Evolutionary conservation across 352 stramenopile genomes (phyloP), one percentile per base, ranked within the genome.

Genomic region (Phytophthora litchii): DNA sequence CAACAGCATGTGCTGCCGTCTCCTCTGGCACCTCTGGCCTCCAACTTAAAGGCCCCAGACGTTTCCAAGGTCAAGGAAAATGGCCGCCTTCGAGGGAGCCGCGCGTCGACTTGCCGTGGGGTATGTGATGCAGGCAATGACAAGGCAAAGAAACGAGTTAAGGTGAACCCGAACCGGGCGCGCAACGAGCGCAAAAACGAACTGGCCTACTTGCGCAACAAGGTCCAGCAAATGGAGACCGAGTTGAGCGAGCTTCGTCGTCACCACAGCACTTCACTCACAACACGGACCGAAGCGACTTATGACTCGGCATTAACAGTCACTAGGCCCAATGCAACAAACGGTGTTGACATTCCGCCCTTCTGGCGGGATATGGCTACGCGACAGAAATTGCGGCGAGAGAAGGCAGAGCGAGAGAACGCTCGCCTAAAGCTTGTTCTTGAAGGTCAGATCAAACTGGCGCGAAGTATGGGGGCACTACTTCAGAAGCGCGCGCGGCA

Each of bases 111-210:
- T 29, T 66, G 58, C 42, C 49, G 25, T 3, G 20, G n/a, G 19
- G 31, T 40, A 19, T 16, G 11, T 12, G 34, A 36, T 13, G 31
- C 17, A n/a, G 23, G 16, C 16, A 42, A 60, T 17, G 19, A 47
- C 23, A 55, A 50, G 2, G n/a, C 36, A 3, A 67, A 60, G 43
- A 51, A 55, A n/a, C 52, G 52, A 0, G 41, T 40, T 3, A 68
- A 68, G 53, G 52, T 58, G n/a, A 80, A 80, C 46, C 71, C 71
- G 41, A 80, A 80, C 61, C 58, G 66, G 44, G 67, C 67, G 36
- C 71, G 67, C 17, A 67, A 77, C 40, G 63, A 80, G 51, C 71
- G 68, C 31, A 83, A 83, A 44, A 67, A 86, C 32, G 76, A 86
- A 61, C 62, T 86, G 40, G 64, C 77, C 14, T 84, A 83, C 35